phyloP scores from a whole-genome alignment of 352 stramenopile species.

The Phytophthora palmivora region DNA sequence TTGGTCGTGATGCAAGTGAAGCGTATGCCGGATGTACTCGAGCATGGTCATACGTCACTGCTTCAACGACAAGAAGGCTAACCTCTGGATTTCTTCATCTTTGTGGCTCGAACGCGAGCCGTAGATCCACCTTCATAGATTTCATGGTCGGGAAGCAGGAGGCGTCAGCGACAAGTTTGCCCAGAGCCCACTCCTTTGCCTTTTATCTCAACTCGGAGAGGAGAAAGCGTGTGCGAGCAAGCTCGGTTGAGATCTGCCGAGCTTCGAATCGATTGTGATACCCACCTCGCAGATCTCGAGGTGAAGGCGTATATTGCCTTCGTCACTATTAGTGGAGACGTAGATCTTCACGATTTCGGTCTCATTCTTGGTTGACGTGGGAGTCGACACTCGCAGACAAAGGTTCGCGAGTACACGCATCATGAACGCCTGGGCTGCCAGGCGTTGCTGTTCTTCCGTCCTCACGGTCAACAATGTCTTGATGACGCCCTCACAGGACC shows the following conservation, averaged over 20 bases:
- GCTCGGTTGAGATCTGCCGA: too few relatives aligned
- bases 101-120: slow-evolving; percentile 20
- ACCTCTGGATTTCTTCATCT: slow-evolving; percentile 3
- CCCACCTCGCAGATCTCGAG: too few relatives aligned
- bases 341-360: slow-evolving; percentile 31
- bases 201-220: neutral
- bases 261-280: too few relatives aligned
- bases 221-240: neutral
- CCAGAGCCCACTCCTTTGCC: slow-evolving; percentile 17
- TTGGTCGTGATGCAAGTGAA: slow-evolving; percentile 14
- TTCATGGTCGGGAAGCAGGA: slow-evolving; percentile 17
- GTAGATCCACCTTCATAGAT: slow-evolving; percentile 7
- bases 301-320: too few relatives aligned
- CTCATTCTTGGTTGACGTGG: too few relatives aligned
- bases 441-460: slow-evolving; percentile 5
- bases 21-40: slow-evolving; percentile 24
- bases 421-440: slow-evolving; percentile 19
- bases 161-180: slow-evolving; percentile 11
- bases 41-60: slow-evolving; percentile 19
- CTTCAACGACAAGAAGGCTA: slow-evolving; percentile 15
- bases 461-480: slow-evolving; percentile 2
- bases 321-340: slow-evolving; percentile 20
- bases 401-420: slow-evolving; percentile 15
- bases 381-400: too few relatives aligned
- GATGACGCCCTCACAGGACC: slow-evolving; percentile 5